Conservation (phyloP, 495 filamentous ascomycete species). For the Penicillium paxilli region DNA sequence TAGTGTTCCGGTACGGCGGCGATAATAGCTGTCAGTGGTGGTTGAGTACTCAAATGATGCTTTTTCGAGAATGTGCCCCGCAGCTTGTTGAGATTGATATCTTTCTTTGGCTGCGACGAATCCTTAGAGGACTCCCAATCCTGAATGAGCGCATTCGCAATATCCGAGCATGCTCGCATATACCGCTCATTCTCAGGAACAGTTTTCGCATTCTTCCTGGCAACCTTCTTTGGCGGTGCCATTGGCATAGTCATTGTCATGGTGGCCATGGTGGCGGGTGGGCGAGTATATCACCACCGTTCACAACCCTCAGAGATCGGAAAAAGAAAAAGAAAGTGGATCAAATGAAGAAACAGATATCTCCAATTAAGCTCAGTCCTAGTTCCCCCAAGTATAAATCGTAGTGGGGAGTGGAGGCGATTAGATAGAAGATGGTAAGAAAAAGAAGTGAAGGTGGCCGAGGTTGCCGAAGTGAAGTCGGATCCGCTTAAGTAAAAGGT, state of each 20-base stretch:
- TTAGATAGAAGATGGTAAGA: constrained; percentile 29
- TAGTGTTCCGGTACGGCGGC: constrained; percentile 97
- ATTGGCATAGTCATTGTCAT: constrained; percentile 57
- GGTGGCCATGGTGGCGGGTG: constrained; percentile 56
- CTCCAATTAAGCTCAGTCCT: not conserved
- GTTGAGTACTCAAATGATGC: constrained; percentile 79
- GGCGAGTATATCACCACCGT: constrained; percentile 6
- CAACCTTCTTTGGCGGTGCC: constrained; percentile 40
- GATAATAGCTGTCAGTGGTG: constrained; percentile 94
- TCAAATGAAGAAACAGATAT: not conserved
- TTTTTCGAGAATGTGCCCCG: constrained; percentile 89
- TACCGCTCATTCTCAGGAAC: constrained; percentile 91
- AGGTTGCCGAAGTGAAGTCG: constrained; percentile 35
- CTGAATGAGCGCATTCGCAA: constrained; percentile 88
- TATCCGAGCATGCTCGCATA: constrained; percentile 90
- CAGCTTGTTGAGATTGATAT: constrained; percentile 90
- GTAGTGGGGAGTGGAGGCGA: constrained; percentile 19
- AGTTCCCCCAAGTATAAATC: not conserved
- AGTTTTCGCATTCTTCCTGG: constrained; percentile 70
- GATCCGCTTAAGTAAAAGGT: constrained; percentile 47
- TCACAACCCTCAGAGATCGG: no score
- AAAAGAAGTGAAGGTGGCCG: constrained; percentile 15
- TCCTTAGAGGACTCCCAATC: constrained; percentile 81
- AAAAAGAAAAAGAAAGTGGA: not conserved
- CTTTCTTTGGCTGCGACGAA: constrained; percentile 67